phyloP scores from a whole-genome alignment of 495 filamentous ascomycete species.

The Entonaema liquescens region DNA sequence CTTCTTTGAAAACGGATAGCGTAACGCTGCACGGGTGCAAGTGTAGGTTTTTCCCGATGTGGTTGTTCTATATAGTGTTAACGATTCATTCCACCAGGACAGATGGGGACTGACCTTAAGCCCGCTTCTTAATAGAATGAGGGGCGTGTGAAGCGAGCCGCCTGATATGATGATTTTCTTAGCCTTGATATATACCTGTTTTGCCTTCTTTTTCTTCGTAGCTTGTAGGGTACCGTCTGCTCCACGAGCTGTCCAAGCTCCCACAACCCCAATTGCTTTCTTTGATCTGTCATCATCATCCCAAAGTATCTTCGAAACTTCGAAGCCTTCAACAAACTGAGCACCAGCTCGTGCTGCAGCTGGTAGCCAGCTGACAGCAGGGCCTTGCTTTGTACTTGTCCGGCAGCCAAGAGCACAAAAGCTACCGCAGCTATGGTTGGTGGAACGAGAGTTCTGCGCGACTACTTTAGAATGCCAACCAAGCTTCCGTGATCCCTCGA shows the following conservation, averaged over 20 bases:
- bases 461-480: constrained; percentile 70
- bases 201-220: constrained; percentile 45
- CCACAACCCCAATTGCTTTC: constrained; percentile 67
- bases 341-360: constrained; percentile 75
- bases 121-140: constrained; percentile 71
- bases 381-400: constrained; percentile 70
- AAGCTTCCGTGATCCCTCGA: constrained; percentile 73
- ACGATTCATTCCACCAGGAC: background rate
- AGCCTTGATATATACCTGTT: constrained; percentile 69
- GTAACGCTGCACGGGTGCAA: constrained; percentile 69
- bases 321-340: constrained; percentile 74
- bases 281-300: constrained; percentile 58
- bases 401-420: constrained; percentile 72
- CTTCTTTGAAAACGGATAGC: constrained; percentile 64
- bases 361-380: constrained; percentile 70
- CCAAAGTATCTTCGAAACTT: constrained; percentile 68
- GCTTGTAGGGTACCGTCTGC: constrained; percentile 59
- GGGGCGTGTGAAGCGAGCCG: constrained; percentile 71
- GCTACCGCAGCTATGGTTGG: constrained; percentile 70
- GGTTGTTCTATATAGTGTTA: constrained; percentile 61
- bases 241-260: constrained; percentile 71
- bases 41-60: constrained; percentile 77
- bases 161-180: constrained; percentile 74
- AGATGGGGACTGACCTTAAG: constrained; percentile 37
- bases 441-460: constrained; percentile 73